Evolutionary conservation across 495 filamentous ascomycete species (phyloP), one percentile per base, ranked within the genome.

Genomic region (Xylaria palmicola): DNA sequence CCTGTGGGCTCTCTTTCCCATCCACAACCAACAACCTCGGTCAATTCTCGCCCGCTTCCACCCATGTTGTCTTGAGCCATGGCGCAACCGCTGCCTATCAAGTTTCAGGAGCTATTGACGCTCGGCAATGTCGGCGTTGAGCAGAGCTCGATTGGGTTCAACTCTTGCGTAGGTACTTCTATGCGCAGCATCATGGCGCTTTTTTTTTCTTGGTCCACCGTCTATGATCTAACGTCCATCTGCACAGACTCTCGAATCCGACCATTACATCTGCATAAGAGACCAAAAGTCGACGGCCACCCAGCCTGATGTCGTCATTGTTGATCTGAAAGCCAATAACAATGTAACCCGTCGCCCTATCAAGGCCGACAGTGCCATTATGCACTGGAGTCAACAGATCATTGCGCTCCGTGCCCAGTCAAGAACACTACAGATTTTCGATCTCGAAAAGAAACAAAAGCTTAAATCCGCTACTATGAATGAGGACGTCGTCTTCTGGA

Each of bases 351-450:
- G 90, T 64, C 85, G 94, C 65, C 92, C 93, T 8, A 99, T 99
- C 82, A 98, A 97, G 79, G 95, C 94, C 66, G 94, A 99, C 81
- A 97, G 92, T 85, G 95, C 94, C 62, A 97, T 99, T 72, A 97
- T 99, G 94, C 94, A 99, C 85, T 97, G 92, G 91, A 85, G 80
- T 66, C 88, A 88, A 72, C 91, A 94, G 73, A 93, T 98, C 75
- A 98, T 99, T 72, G 94, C 95, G 44, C 85, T 99, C 60, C 93
- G 92, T 75, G 95, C 94, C 32, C 90, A 95, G 69, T 83, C 85
- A 50, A 85, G 92, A 60, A 98, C 95, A 59, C 86, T 99, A 39
- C 94, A 99, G 79, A 96, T 99, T 67, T 99, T 99, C 78, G 92
- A 99, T 75, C 83, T 99, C 53, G 84, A 83, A 48, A 83, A 85